Conservation (phyloP, 1,139 yeast species). For the Geotrichum bryndzae region DNA sequence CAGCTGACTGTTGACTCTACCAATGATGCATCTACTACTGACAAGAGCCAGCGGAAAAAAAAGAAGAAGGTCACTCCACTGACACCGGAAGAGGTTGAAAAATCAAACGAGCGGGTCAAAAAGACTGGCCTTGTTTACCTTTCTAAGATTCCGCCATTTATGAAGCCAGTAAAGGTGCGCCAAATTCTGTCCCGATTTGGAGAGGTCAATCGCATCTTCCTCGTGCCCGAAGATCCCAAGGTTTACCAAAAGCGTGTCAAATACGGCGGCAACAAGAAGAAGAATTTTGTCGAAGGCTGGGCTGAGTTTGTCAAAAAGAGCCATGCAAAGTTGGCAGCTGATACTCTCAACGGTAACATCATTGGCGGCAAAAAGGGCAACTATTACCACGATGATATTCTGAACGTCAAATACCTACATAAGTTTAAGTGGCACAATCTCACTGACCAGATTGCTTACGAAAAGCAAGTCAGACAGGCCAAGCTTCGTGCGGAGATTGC, state of each 20-base stretch:
- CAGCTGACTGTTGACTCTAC: not conserved
- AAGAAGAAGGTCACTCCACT: conserved; percentile 28
- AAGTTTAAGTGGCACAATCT: conserved; percentile 94
- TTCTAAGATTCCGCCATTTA: conserved; percentile 89
- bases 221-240: conserved; percentile 77
- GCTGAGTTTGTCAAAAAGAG: conserved; percentile 78
- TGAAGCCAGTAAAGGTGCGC: conserved; percentile 89
- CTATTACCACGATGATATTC: conserved; percentile 90
- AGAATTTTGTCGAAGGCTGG: conserved; percentile 93
- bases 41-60: conserved; percentile 3
- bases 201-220: conserved; percentile 71
- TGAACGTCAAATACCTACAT: conserved; percentile 81
- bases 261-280: conserved; percentile 91
- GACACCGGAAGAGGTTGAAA: conserved; percentile 31
- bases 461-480: conserved; percentile 81
- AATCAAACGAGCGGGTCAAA: conserved; percentile 41
- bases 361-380: conserved; percentile 89
- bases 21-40: not conserved
- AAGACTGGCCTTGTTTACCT: conserved; percentile 88
- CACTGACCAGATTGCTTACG: conserved; percentile 89
- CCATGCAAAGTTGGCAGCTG: conserved; percentile 85
- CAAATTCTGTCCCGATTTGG: conserved; percentile 81
- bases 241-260: conserved; percentile 64
- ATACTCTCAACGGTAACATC: conserved; percentile 77
- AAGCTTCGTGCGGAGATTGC: conserved; percentile 82